Evolutionary conservation across 441 rosid genomes (phyloP), one percentile per base, ranked within the genome.

Genomic region (Pelargonium australe): DNA sequence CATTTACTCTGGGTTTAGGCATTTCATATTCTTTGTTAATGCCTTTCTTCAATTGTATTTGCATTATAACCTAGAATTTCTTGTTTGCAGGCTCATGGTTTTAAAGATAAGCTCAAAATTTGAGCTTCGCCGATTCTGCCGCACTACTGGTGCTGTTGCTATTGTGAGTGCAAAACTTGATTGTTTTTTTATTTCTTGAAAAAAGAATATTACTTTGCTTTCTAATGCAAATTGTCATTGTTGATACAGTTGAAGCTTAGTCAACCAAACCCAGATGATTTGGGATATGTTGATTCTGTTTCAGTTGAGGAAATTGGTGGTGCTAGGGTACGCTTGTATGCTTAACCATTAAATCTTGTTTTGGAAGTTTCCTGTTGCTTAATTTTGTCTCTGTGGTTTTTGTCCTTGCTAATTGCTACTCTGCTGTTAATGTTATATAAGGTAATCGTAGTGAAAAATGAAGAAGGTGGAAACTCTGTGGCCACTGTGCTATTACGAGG

Each of bases 241-340:
- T 68, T 77, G 51, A 20, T 65, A 72, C 91, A 96, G 99, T 81
- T 92, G 83, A 95, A 95, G 81, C 96, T 95, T 65, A 82, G 95
- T 81, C 84, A 83, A 51, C 98, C 98, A 76, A 92, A 75, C 76
- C 85, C 94, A 47, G 96, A 87, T 85, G 94, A 95, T 79, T 77
- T 95, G 76, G 99, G 99, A 68, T 87, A 86, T 70, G 84, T 91
- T 53, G 98, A 95, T 85, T 91, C 87, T 67, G 75, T 95, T 69
- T 85, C 96, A 8, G 97, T 95, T 17, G 97, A 85, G 86, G 99
- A 95, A 84, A 91, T 95, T 69, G 99, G 99, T 74, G 98, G 97
- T 78, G 82, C 64, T 8, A 86, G 98, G 89, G 99, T 95, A 87
- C 80, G 95, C 75, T 75, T 19, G 16, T 45, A 65, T 68, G 25